These are phyloP conservation scores for Phanerodontia chrysosporium DNA, from an alignment of 768 basidiomycete species.

Conservation along the genomic window DNA sequence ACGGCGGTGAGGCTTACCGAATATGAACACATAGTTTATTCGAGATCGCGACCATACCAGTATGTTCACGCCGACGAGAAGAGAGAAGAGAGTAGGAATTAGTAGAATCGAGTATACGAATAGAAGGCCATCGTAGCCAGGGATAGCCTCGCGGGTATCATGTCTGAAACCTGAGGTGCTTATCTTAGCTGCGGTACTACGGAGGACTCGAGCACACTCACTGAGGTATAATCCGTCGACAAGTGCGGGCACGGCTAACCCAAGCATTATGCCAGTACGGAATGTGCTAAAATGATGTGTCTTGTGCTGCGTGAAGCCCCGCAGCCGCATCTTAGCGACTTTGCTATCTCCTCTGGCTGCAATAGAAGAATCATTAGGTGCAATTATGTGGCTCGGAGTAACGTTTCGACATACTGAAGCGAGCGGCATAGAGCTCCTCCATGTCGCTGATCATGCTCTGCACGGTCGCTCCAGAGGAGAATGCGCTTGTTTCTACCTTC, in stretches of 20 bases:
- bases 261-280: conserved; percentile 68
- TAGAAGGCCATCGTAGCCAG: conserved; percentile 70
- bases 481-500: conserved; percentile 64
- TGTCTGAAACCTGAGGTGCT: conserved; percentile 46
- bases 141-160: conserved; percentile 48
- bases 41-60: conserved; percentile 68
- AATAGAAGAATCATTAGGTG: not conserved
- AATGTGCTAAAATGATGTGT: conserved; percentile 72
- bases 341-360: conserved; percentile 71
- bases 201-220: conserved; percentile 29
- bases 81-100: conserved; percentile 69
- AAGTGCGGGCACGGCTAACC: conserved; percentile 67
- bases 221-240: conserved; percentile 60
- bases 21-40: conserved; percentile 94
- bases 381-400: not conserved
- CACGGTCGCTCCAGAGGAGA: conserved; percentile 60
- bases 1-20: conserved; percentile 45
- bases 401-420: conserved; percentile 58
- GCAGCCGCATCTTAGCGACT: conserved; percentile 63
- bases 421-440: conserved; percentile 70
- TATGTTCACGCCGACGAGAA: conserved; percentile 82
- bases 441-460: conserved; percentile 67
- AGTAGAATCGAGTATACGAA: conserved; percentile 73
- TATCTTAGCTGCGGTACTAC: not conserved
- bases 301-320: conserved; percentile 45